A percentile compares a stretch with the other conserved stretches of the same genome.
These are phyloP conservation scores for Corrigiola litoralis DNA, from an alignment of 179 eudicot genomes.

Conservation along the genomic window DNA sequence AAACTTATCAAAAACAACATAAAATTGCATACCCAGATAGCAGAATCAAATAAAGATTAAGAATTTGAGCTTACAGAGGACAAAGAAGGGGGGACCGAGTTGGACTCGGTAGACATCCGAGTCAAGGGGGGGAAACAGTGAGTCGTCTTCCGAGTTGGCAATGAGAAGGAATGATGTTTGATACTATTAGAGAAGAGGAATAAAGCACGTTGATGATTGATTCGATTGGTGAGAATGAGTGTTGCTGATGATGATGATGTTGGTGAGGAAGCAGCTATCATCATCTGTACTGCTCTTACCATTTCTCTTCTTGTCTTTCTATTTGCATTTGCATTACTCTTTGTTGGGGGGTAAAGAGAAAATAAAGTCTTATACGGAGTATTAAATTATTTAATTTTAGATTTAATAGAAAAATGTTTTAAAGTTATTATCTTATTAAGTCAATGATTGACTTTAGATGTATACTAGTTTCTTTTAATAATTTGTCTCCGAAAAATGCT, in stretches of 20 bases:
- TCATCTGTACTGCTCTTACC: slow-evolving; percentile 57
- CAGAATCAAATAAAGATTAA: slow-evolving; percentile 16
- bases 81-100: slow-evolving; percentile 39
- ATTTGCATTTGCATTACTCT: slow-evolving; percentile 6
- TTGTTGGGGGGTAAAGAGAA: neutral
- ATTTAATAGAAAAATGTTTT: no score
- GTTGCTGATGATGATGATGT: slow-evolving; percentile 45
- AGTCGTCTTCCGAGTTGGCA: slow-evolving; percentile 22
- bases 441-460: no score
- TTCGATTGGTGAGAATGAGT: slow-evolving; percentile 36
- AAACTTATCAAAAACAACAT: neutral
- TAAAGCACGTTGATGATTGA: slow-evolving; percentile 31
- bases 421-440: no score
- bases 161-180: slow-evolving; percentile 13
- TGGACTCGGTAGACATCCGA: slow-evolving; percentile 47
- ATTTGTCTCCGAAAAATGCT: no score
- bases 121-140: slow-evolving; percentile 27
- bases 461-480: no score
- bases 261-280: slow-evolving; percentile 31
- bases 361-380: no score
- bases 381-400: no score
- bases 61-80: slow-evolving; percentile 23
- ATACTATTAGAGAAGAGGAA: slow-evolving; percentile 30
- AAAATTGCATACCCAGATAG: neutral
- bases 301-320: slow-evolving; percentile 16